Evolutionary conservation across 352 stramenopile genomes (phyloP), one percentile per base, ranked within the genome.

Genomic region (Phytopythium delawarense): DNA sequence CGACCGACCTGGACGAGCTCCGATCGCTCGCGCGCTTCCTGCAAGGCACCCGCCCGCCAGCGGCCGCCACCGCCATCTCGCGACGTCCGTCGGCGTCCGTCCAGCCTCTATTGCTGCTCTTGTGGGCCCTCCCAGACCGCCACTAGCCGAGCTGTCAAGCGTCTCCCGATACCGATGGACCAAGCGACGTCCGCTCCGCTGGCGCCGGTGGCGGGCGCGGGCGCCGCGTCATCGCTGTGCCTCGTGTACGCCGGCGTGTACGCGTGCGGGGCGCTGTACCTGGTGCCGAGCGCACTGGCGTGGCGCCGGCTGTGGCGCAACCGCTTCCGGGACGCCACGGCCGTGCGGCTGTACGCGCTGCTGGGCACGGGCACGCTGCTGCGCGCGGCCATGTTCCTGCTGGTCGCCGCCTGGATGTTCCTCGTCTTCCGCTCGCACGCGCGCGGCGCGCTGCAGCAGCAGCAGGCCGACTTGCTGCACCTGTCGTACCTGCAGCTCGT

Each of bases 401-500:
- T 86, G 4, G 79, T 84, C 21, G 57, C 72, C 3, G 50, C 76
- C 12, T 88, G 76, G 76, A 88, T 88, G 79, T 37, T 84, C 40
- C 57, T 71, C 32, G 65, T 83, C 44, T 71, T 78, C 37, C 59
- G 65, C 30, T 78, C 74, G 18, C 64, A 69, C 25, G 69, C 66
- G 28, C 49, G 40, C 9, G 66, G 66, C 1, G 53, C 46, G 16
- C 42, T 77, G 50, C 69, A 77, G 21, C 51, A 35, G 32, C 66
- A 75, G 55, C 72, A 85, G 20, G 76, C 74, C 20, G 64, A 66
- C n/a, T 67, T 84, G 42, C 46, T 88, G 23, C 78, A 88, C 48
- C 61, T 88, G 11, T 78, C 79, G 28, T 88, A 88, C 60, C 66
- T 84, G 37, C 65, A 86, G 60, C 44, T 88, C 54, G 74, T 88